Evolutionary conservation across 2,329 filamentous ascomycete genomes (phyloP).

Genomic region (Davidsoniella neocaledoniae): DNA sequence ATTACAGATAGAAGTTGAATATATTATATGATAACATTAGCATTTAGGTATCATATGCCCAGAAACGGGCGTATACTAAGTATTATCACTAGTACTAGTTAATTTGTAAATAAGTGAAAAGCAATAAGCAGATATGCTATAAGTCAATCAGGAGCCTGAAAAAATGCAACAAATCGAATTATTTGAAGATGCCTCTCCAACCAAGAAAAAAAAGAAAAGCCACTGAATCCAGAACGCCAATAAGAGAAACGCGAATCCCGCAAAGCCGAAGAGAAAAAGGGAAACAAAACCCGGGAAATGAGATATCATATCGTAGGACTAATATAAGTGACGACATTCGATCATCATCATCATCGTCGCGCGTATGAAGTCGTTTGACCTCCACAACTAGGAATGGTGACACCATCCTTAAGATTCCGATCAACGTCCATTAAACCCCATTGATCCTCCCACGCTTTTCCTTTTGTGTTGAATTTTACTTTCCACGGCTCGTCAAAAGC

Average conservation of each 20-base stretch:
- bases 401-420: constrained; percentile 64
- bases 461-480: constrained; percentile 47
- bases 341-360: not conserved
- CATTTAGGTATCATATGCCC: too few species aligned
- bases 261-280: not conserved
- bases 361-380: constrained; percentile 44
- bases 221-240: too few species aligned
- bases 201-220: not conserved
- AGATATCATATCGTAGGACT: not conserved
- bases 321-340: not conserved
- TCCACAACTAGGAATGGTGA: constrained; percentile 75
- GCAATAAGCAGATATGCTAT: too few species aligned
- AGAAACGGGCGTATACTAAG: too few species aligned
- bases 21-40: too few species aligned
- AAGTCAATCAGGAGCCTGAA: too few species aligned
- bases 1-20: too few species aligned
- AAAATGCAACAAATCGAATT: too few species aligned
- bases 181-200: not conserved
- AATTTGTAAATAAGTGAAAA: too few species aligned
- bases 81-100: too few species aligned
- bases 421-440: constrained; percentile 85
- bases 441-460: constrained; percentile 79
- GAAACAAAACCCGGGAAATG: not conserved
- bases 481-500: constrained; percentile 98
- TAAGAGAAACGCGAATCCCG: too few species aligned